Base-by-base conservation (phyloP, 345 rosid species). In the Brassica incana region DNA sequence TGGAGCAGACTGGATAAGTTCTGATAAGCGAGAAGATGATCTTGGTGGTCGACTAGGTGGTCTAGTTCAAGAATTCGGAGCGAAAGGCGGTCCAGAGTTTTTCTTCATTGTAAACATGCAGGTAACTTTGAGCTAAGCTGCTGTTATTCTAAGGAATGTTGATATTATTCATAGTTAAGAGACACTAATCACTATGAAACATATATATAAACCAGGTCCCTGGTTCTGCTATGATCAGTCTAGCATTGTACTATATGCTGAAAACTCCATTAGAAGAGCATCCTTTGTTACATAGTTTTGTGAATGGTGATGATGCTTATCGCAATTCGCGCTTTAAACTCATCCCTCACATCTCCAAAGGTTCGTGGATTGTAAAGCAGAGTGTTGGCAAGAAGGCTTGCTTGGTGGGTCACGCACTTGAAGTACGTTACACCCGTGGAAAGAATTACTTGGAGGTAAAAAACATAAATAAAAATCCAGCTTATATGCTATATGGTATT, bases 321-420 rank as follows among this genome's bases (percentile, higher is more conserved):
- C 86, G 99, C 71, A 95, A 95, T 77, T 89, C 99, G 20, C 91
- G 98, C 64, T 91, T 95, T 75, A 95, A 95, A 84, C 91, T 95
- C 68, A 90, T 95, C 83, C 98, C 99, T 11, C 89, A 88, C 78
- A 87, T 95, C 82, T 90, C 98, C 8, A 88, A 93, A 97, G 99
- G 98, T 65, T 90, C 99, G 40, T 93, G 99, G 99, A 88, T 95
- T 52, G 98, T 90, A 33, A 95, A 90, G 87, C 97, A 91, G 75
- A 91, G 98, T 77, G 97, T 95, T 68, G 97, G 98, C 29, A 95
- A 93, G 84, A 90, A 91, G 71, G 90, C 97, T 23, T 87, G 97
- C 83, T 81, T 95, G 76, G 75, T 95, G 8, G 97, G 96, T 69
- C 96, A 88, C 54, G 85, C 89, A 50, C 96, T 95, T 5, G 93